Base-by-base conservation (phyloP, 2,329 filamentous ascomycete species). In the Penicillium sp. region DNA sequence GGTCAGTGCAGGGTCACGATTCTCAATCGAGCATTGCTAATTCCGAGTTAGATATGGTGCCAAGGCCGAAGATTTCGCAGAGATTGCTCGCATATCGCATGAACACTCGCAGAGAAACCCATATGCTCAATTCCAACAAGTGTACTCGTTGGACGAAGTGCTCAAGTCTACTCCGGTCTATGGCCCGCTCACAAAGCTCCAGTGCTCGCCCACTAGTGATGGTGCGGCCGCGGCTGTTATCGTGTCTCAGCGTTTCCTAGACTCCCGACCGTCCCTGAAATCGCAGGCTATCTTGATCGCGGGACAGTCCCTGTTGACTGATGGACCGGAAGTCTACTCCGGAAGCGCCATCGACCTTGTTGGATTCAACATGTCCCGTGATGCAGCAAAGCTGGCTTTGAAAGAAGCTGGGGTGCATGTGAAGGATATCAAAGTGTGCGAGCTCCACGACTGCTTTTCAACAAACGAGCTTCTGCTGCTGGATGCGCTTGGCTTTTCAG, bases 131-230 rank as follows among this genome's bases (percentile, higher is more conserved):
- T 98, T 98, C 83, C 89, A 89, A 72, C 87, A 95, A 72, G 90
- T 93, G 73, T 97, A 97, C 82, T 91, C 90, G 0, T 85, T 89
- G 43, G 90, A 96, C 22, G 89, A 98, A 78, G 84, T 98, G 76
- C 77, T 92, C 73, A 82, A 89, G 35, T 81, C 91, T 0, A 83
- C 91, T 60, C 90, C 87, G 83, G 91, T 98, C 77, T 87, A 92
- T 79, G 86, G 87, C 63, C 94, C 94, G 11, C 84, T 98, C 58
- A 98, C 94, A 59, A 98, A 97, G 80, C 88, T 98, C 25, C 94
- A 98, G 81, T 97, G 94, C 85, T 97, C 93, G 78, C 94, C 94
- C 1, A 98, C 94, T 0, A 96, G 92, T 0, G 94, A 98, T 76
- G 94, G 94, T 54, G 91, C 89, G 38, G 94, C 93, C 0, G 93